Percentiles rank a stretch among this genome's conserved stretches.
These are phyloP conservation scores for Dothistroma pini DNA, from an alignment of 2,329 filamentous ascomycete species.

Conservation along the genomic window DNA sequence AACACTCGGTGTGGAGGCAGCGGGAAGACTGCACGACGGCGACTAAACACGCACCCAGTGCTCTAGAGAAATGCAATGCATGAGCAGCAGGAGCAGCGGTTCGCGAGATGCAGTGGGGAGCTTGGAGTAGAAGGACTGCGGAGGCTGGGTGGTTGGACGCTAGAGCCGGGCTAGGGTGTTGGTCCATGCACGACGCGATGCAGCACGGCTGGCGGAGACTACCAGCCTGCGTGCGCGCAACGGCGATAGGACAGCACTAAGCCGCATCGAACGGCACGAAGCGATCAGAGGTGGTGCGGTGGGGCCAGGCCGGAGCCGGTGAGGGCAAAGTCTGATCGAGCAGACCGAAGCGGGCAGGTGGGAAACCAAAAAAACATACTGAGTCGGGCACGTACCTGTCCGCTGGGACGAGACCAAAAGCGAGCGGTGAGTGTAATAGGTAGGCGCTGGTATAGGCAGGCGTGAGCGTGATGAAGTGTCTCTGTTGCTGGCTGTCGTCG, in stretches of 20 bases:
- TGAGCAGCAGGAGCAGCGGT: constrained; percentile 28
- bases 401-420: background rate
- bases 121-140: constrained; percentile 26
- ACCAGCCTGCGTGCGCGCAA: constrained; percentile 16
- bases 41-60: constrained; percentile 35
- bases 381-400: constrained; percentile 11
- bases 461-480: background rate
- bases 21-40: constrained; percentile 31
- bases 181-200: constrained; percentile 12
- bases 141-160: constrained; percentile 31
- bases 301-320: constrained; percentile 13
- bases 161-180: constrained; percentile 11
- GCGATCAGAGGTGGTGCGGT: constrained; percentile 20
- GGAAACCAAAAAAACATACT: constrained; percentile 5
- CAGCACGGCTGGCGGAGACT: constrained; percentile 18
- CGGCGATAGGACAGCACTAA: constrained; percentile 13
- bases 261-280: constrained; percentile 18
- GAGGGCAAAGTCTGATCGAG: constrained; percentile 6
- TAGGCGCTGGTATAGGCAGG: background rate
- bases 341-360: background rate
- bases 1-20: constrained; percentile 19
- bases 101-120: constrained; percentile 31
- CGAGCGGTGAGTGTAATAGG: background rate
- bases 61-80: constrained; percentile 37
- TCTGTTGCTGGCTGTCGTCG: background rate